phyloP scores from a whole-genome alignment of 768 basidiomycete species.

The Leccinellum albellum region DNA sequence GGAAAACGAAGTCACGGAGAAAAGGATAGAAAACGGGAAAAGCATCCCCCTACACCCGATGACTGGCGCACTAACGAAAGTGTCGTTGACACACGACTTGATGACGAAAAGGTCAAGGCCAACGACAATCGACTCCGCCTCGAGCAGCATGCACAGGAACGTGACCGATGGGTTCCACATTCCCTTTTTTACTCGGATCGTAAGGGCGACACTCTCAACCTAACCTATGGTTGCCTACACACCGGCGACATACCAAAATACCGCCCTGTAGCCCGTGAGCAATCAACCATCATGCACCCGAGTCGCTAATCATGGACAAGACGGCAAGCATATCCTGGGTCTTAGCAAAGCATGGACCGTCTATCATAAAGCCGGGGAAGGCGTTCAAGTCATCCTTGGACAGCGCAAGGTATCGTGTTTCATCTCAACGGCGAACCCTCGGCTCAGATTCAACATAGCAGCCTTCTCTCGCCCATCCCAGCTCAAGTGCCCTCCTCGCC shows the following conservation, averaged over 20 bases:
- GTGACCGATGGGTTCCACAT: conserved; percentile 25
- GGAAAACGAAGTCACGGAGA: conserved; percentile 23
- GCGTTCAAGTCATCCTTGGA: conserved; percentile 54
- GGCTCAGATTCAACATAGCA: conserved; percentile 29
- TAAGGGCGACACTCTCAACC: conserved; percentile 61
- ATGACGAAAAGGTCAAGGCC: conserved; percentile 33
- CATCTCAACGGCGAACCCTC: neutral
- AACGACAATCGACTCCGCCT: conserved; percentile 33
- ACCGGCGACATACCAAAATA: conserved; percentile 66
- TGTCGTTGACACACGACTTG: conserved; percentile 8
- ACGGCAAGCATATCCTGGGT: conserved; percentile 56
- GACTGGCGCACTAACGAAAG: conserved; percentile 21
- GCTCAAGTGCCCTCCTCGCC: conserved; percentile 50
- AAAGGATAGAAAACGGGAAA: conserved; percentile 33
- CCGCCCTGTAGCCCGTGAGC: conserved; percentile 54
- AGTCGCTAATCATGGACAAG: conserved; percentile 49
- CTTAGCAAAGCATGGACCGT: conserved; percentile 49
- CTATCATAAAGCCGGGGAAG: conserved; percentile 51
- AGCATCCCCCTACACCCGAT: conserved; percentile 24
- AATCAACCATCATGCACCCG: conserved; percentile 7
- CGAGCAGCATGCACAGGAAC: conserved; percentile 17
- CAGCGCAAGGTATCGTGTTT: conserved; percentile 39
- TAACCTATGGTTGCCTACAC: conserved; percentile 64
- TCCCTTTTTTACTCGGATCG: conserved; percentile 59
- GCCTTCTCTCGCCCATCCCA: conserved; percentile 56